These are phyloP conservation scores for Kazachstania psychrophila DNA, from an alignment of 805 yeast genomes.

Conservation along the genomic window DNA sequence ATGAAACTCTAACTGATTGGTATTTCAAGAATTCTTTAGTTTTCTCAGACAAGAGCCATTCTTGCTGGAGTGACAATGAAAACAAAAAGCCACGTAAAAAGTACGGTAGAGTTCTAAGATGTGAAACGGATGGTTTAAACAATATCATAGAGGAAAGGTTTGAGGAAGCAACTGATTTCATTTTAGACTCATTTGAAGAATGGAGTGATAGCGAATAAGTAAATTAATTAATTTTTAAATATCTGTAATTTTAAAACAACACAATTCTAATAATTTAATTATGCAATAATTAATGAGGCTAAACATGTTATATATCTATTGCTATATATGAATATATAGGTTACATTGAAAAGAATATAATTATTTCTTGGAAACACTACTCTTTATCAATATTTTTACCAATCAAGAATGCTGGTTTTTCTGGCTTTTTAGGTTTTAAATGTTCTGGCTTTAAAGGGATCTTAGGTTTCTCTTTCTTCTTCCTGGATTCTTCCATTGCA, in stretches of 20 bases:
- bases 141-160: constrained; percentile 73
- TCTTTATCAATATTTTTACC: constrained; percentile 8
- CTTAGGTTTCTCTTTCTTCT: constrained; percentile 20
- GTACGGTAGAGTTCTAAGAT: constrained; percentile 78
- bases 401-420: constrained; percentile 46
- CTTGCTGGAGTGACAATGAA: constrained; percentile 64
- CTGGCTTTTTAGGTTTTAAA: constrained; percentile 24
- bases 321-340: too few species aligned
- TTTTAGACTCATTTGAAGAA: constrained; percentile 70
- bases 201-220: constrained; percentile 37
- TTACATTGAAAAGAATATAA: too few species aligned
- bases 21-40: constrained; percentile 77
- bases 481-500: constrained; percentile 5
- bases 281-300: too few species aligned
- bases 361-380: too few species aligned
- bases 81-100: constrained; percentile 76
- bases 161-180: constrained; percentile 78
- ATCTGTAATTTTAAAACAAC: too few species aligned
- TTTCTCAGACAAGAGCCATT: constrained; percentile 64
- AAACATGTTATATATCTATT: too few species aligned
- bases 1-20: constrained; percentile 88
- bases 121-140: constrained; percentile 63
- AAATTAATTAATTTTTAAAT: neutral
- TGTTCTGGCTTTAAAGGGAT: constrained; percentile 54
- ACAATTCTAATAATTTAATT: too few species aligned